Evolutionary conservation across 768 basidiomycete genomes (phyloP).

Genomic region (Termitomyces eurrhizus): DNA sequence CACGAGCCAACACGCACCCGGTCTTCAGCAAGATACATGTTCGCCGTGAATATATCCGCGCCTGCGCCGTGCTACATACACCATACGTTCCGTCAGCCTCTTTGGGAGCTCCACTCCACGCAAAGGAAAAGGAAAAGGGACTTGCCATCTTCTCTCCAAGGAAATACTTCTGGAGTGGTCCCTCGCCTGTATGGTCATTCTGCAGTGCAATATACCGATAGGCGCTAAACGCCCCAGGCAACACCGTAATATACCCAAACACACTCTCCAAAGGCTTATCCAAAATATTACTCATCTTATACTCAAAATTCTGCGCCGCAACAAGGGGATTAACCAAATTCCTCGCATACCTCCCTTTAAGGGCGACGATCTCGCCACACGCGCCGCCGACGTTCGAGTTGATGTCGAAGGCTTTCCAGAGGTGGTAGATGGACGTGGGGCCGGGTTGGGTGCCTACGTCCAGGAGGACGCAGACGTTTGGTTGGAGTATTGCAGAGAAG

Average conservation of each 20-base stretch:
- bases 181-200: slow-evolving; percentile 79
- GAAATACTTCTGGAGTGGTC: slow-evolving; percentile 95
- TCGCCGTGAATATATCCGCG: slow-evolving; percentile 91
- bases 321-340: slow-evolving; percentile 84
- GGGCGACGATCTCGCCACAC: slow-evolving; percentile 93
- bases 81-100: no score
- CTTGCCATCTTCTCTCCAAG: slow-evolving; percentile 79
- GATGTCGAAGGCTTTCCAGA: slow-evolving; percentile 95
- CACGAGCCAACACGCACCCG: slow-evolving; percentile 37
- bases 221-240: slow-evolving; percentile 91
- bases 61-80: slow-evolving; percentile 63
- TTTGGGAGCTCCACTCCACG: no score
- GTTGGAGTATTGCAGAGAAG: slow-evolving; percentile 75
- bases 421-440: slow-evolving; percentile 83
- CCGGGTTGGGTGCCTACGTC: slow-evolving; percentile 84
- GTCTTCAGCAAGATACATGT: slow-evolving; percentile 96
- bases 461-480: slow-evolving; percentile 89
- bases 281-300: slow-evolving; percentile 91
- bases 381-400: slow-evolving; percentile 90
- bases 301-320: slow-evolving; percentile 92
- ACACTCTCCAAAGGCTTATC: slow-evolving; percentile 89
- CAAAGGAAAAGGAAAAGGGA: no score
- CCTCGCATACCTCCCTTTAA: slow-evolving; percentile 80
- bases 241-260: slow-evolving; percentile 92
- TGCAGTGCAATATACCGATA: slow-evolving; percentile 89